A percentile compares a stretch with the other conserved stretches of the same genome.
phyloP scores from a whole-genome alignment of 805 yeast genomes.

The Lipomyces chichibuensis region DNA sequence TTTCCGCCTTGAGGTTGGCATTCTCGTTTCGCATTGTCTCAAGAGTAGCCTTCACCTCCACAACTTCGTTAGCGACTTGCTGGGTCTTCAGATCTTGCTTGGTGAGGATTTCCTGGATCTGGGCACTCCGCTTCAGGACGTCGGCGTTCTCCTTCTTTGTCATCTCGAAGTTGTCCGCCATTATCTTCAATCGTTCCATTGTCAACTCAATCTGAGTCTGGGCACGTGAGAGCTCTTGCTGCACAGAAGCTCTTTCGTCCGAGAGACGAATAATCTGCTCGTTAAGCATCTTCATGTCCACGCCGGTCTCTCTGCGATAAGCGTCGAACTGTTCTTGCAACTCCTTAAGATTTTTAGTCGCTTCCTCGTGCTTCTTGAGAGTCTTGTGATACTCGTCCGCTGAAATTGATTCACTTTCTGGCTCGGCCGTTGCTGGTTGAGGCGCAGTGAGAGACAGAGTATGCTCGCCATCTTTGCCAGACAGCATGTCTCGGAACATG shows the following conservation, averaged over 20 bases:
- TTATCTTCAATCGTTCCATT: conserved; percentile 54
- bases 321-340: conserved; percentile 46
- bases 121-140: conserved; percentile 47
- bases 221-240: conserved; percentile 56
- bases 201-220: conserved; percentile 58
- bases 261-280: conserved; percentile 49
- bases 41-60: conserved; percentile 54
- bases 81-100: conserved; percentile 56
- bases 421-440: background rate
- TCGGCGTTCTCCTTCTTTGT: conserved; percentile 53
- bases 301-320: conserved; percentile 48
- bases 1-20: conserved; percentile 59
- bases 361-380: conserved; percentile 14
- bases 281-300: conserved; percentile 55
- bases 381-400: conserved; percentile 18
- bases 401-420: conserved; percentile 8
- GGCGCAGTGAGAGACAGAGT: background rate
- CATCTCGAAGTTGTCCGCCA: conserved; percentile 49
- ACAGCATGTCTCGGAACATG: conserved; percentile 52
- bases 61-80: conserved; percentile 56
- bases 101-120: conserved; percentile 50
- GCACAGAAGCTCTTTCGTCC: conserved; percentile 52
- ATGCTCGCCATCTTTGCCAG: background rate
- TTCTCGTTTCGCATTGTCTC: conserved; percentile 53
- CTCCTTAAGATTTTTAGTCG: conserved; percentile 39